phyloP scores from a whole-genome alignment of 495 filamentous ascomycete species.

The Chaetomium tenue region DNA sequence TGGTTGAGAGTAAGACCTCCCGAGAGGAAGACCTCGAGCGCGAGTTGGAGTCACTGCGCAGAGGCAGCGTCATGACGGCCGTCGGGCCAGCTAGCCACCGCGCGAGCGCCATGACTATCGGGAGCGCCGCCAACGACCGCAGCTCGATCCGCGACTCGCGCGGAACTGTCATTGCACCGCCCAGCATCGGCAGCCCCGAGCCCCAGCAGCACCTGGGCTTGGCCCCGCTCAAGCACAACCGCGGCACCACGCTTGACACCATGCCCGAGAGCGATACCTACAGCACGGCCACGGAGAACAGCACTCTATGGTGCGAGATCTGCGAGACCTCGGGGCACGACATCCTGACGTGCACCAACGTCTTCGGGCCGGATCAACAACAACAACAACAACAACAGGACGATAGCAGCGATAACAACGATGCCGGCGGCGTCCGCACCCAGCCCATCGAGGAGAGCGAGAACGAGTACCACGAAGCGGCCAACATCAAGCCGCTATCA shows the following conservation, averaged over 20 bases:
- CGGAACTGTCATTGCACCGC: slow-evolving; percentile 48
- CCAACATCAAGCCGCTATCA: slow-evolving; percentile 51
- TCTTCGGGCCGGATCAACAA: slow-evolving; percentile 60
- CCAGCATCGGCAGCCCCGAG: slow-evolving; percentile 25
- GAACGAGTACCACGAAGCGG: slow-evolving; percentile 19
- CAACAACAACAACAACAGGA: slow-evolving; percentile 38
- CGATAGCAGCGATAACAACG: slow-evolving; percentile 38
- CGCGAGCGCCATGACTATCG: slow-evolving; percentile 4
- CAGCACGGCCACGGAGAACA: slow-evolving; percentile 69
- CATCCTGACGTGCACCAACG: slow-evolving; percentile 86
- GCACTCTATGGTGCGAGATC: slow-evolving; percentile 88
- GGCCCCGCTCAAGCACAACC: slow-evolving; percentile 43
- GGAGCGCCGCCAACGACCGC: slow-evolving; percentile 45
- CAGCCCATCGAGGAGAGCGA: slow-evolving; percentile 31
- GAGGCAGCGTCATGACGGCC: slow-evolving; percentile 54
- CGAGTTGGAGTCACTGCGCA: slow-evolving; percentile 69
- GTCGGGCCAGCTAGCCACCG: slow-evolving; percentile 19
- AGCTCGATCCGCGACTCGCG: slow-evolving; percentile 59
- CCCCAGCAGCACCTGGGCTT: slow-evolving; percentile 26
- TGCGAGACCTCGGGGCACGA: slow-evolving; percentile 93
- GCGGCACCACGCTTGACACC: slow-evolving; percentile 48
- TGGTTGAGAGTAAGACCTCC: slow-evolving; percentile 65
- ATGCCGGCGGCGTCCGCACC: not conserved
- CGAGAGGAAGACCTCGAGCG: slow-evolving; percentile 90
- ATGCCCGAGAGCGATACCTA: slow-evolving; percentile 74